Conservation (phyloP, 2,329 filamentous ascomycete species). For the Gliomastix tumulicola region DNA sequence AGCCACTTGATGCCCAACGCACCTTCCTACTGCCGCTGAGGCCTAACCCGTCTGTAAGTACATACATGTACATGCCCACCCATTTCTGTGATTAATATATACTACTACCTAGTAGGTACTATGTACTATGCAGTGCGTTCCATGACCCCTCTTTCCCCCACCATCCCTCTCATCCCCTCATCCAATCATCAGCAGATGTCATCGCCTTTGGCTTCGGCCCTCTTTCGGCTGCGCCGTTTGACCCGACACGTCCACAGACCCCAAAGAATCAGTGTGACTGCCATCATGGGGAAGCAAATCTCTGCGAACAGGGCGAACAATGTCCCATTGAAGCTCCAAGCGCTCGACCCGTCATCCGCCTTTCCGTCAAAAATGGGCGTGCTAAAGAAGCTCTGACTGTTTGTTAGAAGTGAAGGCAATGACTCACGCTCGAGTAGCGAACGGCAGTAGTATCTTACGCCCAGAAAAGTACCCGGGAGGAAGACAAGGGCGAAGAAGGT, state of each 20-base stretch:
- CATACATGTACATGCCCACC: no score
- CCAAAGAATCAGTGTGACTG: background rate
- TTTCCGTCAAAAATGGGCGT: background rate
- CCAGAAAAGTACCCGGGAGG: background rate
- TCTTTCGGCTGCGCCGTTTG: background rate
- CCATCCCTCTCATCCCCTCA: no score
- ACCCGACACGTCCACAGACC: background rate
- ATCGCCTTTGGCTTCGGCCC: no score
- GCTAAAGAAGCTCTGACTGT: background rate
- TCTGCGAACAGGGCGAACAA: background rate
- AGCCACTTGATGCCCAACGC: no score
- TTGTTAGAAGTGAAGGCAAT: background rate
- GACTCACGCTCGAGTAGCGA: background rate
- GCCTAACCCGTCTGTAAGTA: no score
- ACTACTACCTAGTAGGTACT: no score
- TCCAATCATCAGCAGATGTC: no score
- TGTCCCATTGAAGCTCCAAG: background rate
- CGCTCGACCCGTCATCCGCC: background rate
- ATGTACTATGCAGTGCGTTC: no score
- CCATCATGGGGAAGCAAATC: background rate
- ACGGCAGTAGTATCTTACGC: background rate
- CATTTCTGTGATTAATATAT: no score
- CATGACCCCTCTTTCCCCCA: no score
- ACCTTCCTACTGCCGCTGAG: no score
- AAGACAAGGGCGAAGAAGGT: conserved; percentile 1